Percentiles rank a stretch among this genome's conserved stretches.
phyloP scores from a whole-genome alignment of 1,284 basidiomycete species.

The Omphalotus olearius region DNA sequence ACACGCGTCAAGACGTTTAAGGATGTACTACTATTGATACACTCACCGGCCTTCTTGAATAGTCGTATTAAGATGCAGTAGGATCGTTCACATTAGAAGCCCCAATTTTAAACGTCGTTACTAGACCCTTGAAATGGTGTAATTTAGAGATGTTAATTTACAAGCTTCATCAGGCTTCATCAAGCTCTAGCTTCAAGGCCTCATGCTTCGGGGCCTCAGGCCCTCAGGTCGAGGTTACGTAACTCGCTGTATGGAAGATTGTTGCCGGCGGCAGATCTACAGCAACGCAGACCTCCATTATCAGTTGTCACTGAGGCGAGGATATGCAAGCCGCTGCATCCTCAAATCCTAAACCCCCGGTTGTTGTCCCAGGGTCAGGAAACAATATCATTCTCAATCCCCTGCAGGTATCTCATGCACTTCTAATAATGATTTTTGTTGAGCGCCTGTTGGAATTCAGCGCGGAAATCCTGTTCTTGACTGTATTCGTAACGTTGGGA shows the following conservation, averaged over 20 bases:
- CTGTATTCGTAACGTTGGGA: constrained; percentile 82
- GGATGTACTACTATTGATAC: too few relatives aligned
- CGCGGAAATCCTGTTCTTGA: constrained; percentile 87
- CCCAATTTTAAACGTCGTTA: not conserved
- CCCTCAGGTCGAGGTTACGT: not conserved
- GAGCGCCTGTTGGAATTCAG: constrained; percentile 32
- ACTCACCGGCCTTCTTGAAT: too few relatives aligned
- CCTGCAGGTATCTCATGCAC: constrained; percentile 31
- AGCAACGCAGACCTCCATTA: too few relatives aligned
- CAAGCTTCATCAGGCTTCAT: too few relatives aligned
- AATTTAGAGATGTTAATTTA: not conserved
- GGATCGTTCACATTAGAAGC: too few relatives aligned
- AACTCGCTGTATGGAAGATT: too few relatives aligned
- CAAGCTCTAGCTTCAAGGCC: too few relatives aligned
- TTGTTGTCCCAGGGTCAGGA: constrained; percentile 63
- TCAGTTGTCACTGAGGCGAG: too few relatives aligned
- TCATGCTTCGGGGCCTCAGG: too few relatives aligned
- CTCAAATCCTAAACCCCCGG: constrained; percentile 39
- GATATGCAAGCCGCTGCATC: constrained; percentile 1
- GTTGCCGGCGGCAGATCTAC: too few relatives aligned
- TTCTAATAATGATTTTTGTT: constrained; percentile 4
- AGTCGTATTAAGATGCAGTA: too few relatives aligned
- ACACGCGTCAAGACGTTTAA: too few relatives aligned
- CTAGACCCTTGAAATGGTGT: not conserved
- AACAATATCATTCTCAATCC: constrained; percentile 76